These are phyloP conservation scores for Chlamydomonas sphaeroides DNA, from an alignment of 139 green algal species.

Conservation along the genomic window DNA sequence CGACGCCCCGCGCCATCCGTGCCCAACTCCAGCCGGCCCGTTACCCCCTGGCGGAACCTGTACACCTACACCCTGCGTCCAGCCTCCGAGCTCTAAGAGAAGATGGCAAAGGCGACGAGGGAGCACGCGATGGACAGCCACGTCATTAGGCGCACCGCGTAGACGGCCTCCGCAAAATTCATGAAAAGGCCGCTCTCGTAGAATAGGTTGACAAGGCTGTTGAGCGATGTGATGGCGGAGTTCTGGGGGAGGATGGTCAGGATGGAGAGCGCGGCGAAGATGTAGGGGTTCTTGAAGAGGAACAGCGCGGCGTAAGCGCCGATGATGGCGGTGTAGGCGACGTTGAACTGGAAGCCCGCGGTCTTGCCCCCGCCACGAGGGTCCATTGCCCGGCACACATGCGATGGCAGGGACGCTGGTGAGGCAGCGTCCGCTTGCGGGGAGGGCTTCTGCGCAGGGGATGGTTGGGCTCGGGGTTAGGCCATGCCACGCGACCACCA, in stretches of 20 bases:
- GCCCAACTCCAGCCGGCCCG: neutral
- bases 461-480: too few relatives aligned
- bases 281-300: constrained; percentile 68
- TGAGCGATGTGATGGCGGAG: constrained; percentile 69
- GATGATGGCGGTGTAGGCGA: constrained; percentile 43
- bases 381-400: constrained; percentile 20
- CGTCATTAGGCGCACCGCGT: constrained; percentile 67
- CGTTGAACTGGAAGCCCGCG: constrained; percentile 45
- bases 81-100: constrained; percentile 25
- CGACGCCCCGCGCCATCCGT: too few relatives aligned
- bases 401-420: neutral
- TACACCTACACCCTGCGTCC: neutral
- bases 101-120: constrained; percentile 53
- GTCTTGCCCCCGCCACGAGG: constrained; percentile 18
- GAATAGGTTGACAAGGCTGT: constrained; percentile 68
- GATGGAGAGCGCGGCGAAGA: constrained; percentile 66
- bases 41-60: neutral
- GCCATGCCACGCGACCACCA: too few relatives aligned
- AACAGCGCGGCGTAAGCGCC: constrained; percentile 51
- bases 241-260: constrained; percentile 71
- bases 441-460: neutral
- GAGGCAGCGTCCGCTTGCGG: neutral
- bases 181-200: constrained; percentile 73
- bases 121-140: constrained; percentile 68
- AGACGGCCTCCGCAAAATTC: constrained; percentile 74